Evolutionary conservation across 75 land plant genomes (phyloP), one percentile per base, ranked within the genome.

Genomic region (Selaginella tamariscina): DNA sequence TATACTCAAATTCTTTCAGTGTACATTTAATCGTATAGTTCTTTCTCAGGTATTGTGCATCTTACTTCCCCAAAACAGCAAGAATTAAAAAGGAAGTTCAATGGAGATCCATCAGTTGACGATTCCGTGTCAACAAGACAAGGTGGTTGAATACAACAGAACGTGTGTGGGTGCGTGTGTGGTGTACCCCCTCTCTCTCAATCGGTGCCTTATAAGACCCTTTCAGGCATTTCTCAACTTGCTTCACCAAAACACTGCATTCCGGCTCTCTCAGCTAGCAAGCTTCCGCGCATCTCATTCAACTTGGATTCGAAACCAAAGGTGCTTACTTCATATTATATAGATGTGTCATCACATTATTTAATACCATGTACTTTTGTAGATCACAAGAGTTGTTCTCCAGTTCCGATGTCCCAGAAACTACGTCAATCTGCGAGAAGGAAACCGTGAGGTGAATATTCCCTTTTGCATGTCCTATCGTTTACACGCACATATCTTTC

Each of bases 231-330:
- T n/a, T n/a, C n/a, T n/a, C n/a, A n/a, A n/a, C n/a, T n/a, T n/a
- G n/a, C n/a, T n/a, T n/a, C n/a, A n/a, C n/a, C n/a, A n/a, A 39
- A 39, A 39, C 49, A 39, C 49, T 39, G 49, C 49, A 39, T 39
- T 39, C 49, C 49, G 15, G 49, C 49, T 15, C 15, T 39, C 15
- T 39, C 49, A 5, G 49, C 49, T 5, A 39, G 49, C 49, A 39
- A 39, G 49, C 49, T 39, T 39, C 49, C 49, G 5, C 49, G 49
- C 5, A 39, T 39, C 15, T 5, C 49, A 5, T 39, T 39, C 15
- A 39, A 39, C 15, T 39, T 39, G 49, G 49, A 39, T 39, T 39
- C 49, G 49, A 39, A 39, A 39, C 49, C 11, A 15, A 39, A 39
- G 15, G 5, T 39, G 11, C 49, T 5, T 15, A 5, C 15, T 39